These are phyloP conservation scores for Euryodendron excelsum DNA, from an alignment of 148 eudicot genomes.

Conservation along the genomic window DNA sequence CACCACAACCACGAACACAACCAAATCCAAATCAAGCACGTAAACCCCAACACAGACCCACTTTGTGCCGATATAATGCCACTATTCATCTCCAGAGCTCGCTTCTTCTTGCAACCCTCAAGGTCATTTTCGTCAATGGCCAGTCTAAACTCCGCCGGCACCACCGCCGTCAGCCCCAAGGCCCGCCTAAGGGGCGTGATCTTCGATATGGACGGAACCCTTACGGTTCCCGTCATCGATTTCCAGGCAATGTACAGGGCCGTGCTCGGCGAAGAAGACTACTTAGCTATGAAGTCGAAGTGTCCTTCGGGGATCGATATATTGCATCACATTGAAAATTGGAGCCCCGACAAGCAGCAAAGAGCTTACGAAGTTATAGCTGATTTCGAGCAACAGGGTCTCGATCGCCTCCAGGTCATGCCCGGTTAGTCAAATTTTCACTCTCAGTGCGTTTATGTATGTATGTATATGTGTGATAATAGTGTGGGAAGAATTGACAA, in stretches of 20 bases:
- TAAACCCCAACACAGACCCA: not conserved
- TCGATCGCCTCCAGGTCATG: constrained; percentile 86
- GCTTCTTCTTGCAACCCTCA: constrained; percentile 11
- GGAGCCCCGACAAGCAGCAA: constrained; percentile 51
- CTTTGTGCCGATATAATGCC: constrained; percentile 13
- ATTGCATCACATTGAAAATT: constrained; percentile 61
- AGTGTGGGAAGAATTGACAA: too few relatives aligned
- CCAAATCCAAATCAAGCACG: too few relatives aligned
- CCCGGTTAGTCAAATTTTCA: constrained; percentile 48
- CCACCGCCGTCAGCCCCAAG: constrained; percentile 25
- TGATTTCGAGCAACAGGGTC: constrained; percentile 66
- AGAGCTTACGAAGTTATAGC: constrained; percentile 70
- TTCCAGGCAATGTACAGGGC: constrained; percentile 87
- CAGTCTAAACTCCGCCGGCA: constrained; percentile 1
- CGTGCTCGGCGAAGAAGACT: constrained; percentile 65
- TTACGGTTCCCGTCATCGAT: constrained; percentile 85
- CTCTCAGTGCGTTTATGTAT: not conserved
- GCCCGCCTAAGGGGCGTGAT: constrained; percentile 71
- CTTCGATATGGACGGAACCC: constrained; percentile 98
- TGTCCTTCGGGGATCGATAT: constrained; percentile 79
- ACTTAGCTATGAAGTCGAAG: constrained; percentile 34
- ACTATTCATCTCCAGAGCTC: constrained; percentile 7
- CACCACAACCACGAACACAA: not conserved
- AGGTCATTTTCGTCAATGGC: constrained; percentile 33
- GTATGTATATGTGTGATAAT: not conserved